A percentile compares a stretch with the other conserved stretches of the same genome.
Conservation (phyloP, 352 stramenopile species). For the Phytophthora fragariaefolia region DNA sequence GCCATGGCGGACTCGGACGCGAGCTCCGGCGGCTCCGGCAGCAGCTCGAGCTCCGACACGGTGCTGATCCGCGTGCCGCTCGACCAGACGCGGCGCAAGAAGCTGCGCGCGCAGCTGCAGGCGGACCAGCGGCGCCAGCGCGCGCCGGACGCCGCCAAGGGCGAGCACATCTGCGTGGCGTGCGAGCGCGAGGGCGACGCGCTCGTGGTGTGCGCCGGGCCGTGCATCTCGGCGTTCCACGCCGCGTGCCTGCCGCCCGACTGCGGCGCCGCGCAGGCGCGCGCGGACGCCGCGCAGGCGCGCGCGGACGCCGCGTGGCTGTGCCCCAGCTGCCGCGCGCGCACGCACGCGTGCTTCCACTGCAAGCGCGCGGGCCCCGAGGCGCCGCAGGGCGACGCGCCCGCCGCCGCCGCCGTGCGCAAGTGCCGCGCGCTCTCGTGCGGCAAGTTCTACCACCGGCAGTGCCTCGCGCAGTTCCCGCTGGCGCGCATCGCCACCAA, state of each 20-base stretch:
- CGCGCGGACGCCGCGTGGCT: constrained; percentile 58
- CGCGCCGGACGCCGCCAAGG: constrained; percentile 30
- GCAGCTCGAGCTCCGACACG: constrained; percentile 73
- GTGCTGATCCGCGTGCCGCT: constrained; percentile 79
- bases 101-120: constrained; percentile 62
- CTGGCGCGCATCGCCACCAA: constrained; percentile 78
- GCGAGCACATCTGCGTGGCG: constrained; percentile 70
- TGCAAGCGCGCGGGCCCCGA: constrained; percentile 66
- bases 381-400: constrained; percentile 24
- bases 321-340: constrained; percentile 60
- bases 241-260: constrained; percentile 43
- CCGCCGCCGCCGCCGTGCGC: constrained; percentile 39
- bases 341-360: constrained; percentile 83
- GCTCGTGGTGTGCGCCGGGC: constrained; percentile 61
- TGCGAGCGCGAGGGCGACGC: constrained; percentile 70
- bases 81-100: constrained; percentile 65
- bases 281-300: too few relatives aligned
- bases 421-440: constrained; percentile 86
- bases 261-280: neutral
- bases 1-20: constrained; percentile 41
- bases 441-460: constrained; percentile 86
- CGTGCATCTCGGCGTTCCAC: constrained; percentile 83
- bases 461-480: constrained; percentile 82
- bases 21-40: constrained; percentile 58
- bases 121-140: constrained; percentile 40